Percentiles rank a stretch among this genome's conserved stretches.
Evolutionary conservation across 176 grass and related monocot species (phyloP).

Genomic region (Raddia distichophylla): DNA sequence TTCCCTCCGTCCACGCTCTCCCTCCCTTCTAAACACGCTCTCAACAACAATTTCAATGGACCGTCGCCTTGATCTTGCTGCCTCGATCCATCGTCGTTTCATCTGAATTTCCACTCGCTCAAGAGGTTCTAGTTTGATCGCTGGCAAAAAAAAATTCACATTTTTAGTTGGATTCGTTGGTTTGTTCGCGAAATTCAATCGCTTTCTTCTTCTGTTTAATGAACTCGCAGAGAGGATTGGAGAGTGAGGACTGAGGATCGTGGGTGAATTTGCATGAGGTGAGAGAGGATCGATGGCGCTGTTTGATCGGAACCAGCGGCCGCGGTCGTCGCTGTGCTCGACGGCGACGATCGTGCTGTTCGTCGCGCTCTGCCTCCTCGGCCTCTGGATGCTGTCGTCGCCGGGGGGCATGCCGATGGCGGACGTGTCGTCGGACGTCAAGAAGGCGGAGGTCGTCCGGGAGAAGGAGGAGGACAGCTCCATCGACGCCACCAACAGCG

Average conservation of each 20-base stretch:
- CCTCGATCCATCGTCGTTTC: not conserved
- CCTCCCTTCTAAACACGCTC: conserved; percentile 35
- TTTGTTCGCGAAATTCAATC: not conserved
- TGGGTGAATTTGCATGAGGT: conserved; percentile 26
- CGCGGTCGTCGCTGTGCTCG: conserved; percentile 66
- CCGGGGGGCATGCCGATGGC: conserved; percentile 49
- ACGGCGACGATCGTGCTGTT: conserved; percentile 63
- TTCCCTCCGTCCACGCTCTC: conserved; percentile 50
- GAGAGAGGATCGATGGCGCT: conserved; percentile 49
- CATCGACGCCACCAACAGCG: conserved; percentile 64
- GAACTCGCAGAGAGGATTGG: not conserved
- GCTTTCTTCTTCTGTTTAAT: not conserved
- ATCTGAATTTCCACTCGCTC: too few relatives aligned
- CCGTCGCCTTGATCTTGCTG: not conserved
- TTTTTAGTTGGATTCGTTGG: not conserved
- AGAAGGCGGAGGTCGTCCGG: conserved; percentile 40
- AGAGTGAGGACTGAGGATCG: not conserved
- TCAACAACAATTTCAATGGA: not conserved
- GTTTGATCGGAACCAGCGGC: conserved; percentile 70
- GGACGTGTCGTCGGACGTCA: conserved; percentile 38
- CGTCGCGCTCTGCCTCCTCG: conserved; percentile 74
- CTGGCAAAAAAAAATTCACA: too few relatives aligned
- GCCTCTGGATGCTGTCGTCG: conserved; percentile 73
- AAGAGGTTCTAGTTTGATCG: not conserved
- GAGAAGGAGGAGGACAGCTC: conserved; percentile 64